Percentiles rank a stretch among this genome's conserved stretches.
These are phyloP conservation scores for Brassica juncea DNA, from an alignment of 345 rosid genomes.

Conservation along the genomic window DNA sequence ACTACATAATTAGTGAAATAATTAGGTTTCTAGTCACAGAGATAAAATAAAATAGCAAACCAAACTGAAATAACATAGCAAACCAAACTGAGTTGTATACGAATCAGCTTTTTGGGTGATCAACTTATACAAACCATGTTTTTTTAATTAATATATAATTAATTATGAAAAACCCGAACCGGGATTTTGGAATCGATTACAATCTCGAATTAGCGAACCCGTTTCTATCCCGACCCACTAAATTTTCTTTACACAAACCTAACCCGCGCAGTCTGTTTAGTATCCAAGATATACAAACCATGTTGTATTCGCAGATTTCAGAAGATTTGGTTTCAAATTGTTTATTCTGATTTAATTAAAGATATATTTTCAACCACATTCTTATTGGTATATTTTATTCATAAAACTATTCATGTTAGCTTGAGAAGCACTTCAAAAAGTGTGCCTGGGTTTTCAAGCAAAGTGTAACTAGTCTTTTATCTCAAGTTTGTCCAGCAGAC, in stretches of 20 bases:
- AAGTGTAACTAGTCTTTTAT: constrained; percentile 38
- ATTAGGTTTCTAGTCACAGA: neutral
- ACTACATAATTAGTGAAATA: neutral
- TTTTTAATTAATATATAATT: too few relatives aligned
- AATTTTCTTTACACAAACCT: too few relatives aligned
- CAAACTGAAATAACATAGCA: neutral
- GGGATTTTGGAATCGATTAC: too few relatives aligned
- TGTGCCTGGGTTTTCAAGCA: constrained; percentile 39
- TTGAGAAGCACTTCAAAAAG: constrained; percentile 41
- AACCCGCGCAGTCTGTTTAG: too few relatives aligned
- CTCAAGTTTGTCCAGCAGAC: constrained; percentile 38
- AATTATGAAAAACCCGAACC: too few relatives aligned
- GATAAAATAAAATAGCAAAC: constrained; percentile 35
- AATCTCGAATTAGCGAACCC: too few relatives aligned
- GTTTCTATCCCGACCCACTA: too few relatives aligned
- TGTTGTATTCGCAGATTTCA: constrained; percentile 1
- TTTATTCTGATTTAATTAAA: neutral
- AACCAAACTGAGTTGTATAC: constrained; percentile 25
- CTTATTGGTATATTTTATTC: neutral
- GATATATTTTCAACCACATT: constrained; percentile 11
- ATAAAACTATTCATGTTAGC: constrained; percentile 24
- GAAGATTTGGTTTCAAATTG: neutral
- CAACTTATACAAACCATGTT: neutral
- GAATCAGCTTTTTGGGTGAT: constrained; percentile 12
- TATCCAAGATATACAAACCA: neutral